Percentiles rank a stretch among this genome's conserved stretches.
phyloP scores from a whole-genome alignment of 768 basidiomycete genomes.

The Leccinum sublutescens region DNA sequence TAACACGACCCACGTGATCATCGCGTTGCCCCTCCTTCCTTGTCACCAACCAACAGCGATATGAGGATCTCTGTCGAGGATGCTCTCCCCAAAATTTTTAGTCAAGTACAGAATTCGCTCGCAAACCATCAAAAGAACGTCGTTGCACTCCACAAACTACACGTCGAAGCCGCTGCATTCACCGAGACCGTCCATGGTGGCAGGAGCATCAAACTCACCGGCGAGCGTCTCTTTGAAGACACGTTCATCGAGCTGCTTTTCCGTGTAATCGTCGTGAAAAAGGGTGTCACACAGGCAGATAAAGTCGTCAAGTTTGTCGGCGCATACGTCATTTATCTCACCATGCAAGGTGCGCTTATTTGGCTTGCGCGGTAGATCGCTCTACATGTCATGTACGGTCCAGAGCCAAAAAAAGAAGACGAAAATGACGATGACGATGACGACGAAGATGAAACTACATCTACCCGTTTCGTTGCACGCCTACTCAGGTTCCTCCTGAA shows the following conservation, averaged over 20 bases:
- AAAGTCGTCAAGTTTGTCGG: slow-evolving; percentile 79
- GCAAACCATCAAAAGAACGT: slow-evolving; percentile 91
- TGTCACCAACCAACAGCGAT: slow-evolving; percentile 8
- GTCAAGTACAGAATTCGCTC: slow-evolving; percentile 69
- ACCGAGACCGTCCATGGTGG: slow-evolving; percentile 51
- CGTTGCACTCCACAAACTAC: slow-evolving; percentile 78
- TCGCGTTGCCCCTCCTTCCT: background rate
- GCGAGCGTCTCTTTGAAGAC: slow-evolving; percentile 76
- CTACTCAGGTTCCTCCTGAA: slow-evolving; percentile 70
- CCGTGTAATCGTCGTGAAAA: slow-evolving; percentile 70
- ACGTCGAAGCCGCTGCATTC: slow-evolving; percentile 56
- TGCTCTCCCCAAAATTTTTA: slow-evolving; percentile 55
- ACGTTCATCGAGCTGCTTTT: slow-evolving; percentile 58
- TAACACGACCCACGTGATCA: slow-evolving; percentile 17
- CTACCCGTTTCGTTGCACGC: slow-evolving; percentile 64
- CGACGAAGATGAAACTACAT: slow-evolving; percentile 64
- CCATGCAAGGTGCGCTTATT: slow-evolving; percentile 62
- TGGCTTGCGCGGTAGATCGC: background rate
- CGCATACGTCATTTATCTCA: slow-evolving; percentile 71
- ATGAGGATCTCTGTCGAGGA: slow-evolving; percentile 12
- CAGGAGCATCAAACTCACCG: slow-evolving; percentile 53
- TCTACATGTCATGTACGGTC: background rate
- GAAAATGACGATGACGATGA: slow-evolving; percentile 41
- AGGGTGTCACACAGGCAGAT: slow-evolving; percentile 75
- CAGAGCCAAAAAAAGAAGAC: slow-evolving; percentile 37